These are phyloP conservation scores for Alternaria hordeiaustralica DNA, from an alignment of 2,329 filamentous ascomycete genomes.

Conservation along the genomic window DNA sequence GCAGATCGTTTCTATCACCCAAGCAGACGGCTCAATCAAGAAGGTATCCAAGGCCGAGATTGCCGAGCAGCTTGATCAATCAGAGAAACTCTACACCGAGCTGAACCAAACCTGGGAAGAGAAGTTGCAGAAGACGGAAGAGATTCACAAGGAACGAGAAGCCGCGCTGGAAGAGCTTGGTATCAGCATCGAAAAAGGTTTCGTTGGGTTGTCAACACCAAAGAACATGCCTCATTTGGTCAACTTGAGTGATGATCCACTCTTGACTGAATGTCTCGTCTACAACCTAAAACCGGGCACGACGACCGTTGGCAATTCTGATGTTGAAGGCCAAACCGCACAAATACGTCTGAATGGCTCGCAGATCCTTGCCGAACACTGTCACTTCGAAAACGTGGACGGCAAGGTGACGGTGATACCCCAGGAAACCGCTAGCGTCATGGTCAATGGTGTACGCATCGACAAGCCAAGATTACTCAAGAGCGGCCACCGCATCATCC, in stretches of 20 bases:
- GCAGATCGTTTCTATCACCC: conserved; percentile 94
- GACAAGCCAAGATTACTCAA: conserved; percentile 84
- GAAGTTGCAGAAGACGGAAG: conserved; percentile 91
- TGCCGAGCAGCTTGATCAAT: conserved; percentile 92
- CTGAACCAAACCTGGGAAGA: conserved; percentile 99
- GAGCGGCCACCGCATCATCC: conserved; percentile 91
- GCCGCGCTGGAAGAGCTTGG: conserved; percentile 93
- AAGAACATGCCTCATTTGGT: conserved; percentile 99
- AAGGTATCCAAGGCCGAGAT: conserved; percentile 99
- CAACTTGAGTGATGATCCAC: conserved; percentile 81
- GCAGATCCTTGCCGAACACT: conserved; percentile 91
- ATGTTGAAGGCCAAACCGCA: conserved; percentile 75
- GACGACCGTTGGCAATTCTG: conserved; percentile 93
- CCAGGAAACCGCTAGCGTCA: conserved; percentile 89
- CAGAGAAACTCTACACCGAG: conserved; percentile 93
- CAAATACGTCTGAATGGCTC: conserved; percentile 95
- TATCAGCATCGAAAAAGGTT: conserved; percentile 98
- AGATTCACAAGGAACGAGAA: conserved; percentile 97
- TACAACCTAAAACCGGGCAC: conserved; percentile 97
- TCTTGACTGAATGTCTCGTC: conserved; percentile 93
- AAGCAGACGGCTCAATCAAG: conserved; percentile 83
- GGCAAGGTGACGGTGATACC: conserved; percentile 92
- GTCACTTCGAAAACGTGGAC: conserved; percentile 90
- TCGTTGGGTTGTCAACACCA: conserved; percentile 90
- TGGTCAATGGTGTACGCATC: conserved; percentile 95